Evolutionary conservation across 495 filamentous ascomycete species (phyloP).

Genomic region (Schizothecium vesticola): DNA sequence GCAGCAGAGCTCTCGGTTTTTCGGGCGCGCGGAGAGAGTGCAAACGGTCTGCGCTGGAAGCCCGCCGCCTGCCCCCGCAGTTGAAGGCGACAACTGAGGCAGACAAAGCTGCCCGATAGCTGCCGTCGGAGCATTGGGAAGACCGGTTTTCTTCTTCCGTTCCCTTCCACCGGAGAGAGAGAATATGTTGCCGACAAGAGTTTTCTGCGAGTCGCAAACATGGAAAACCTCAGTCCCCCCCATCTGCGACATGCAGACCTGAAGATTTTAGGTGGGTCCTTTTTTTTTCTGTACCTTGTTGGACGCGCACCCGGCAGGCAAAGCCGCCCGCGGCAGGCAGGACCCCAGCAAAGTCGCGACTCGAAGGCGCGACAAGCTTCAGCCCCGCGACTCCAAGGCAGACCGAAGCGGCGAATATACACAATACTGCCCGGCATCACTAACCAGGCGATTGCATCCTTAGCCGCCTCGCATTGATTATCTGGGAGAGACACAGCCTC

Average conservation of each 20-base stretch:
- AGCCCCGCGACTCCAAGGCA: neutral
- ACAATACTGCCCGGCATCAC: neutral
- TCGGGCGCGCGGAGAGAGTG: neutral
- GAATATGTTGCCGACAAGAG: neutral
- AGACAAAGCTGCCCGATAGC: constrained; percentile 37
- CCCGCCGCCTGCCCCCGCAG: constrained; percentile 16
- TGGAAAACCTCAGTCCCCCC: neutral
- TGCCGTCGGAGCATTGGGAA: constrained; percentile 39
- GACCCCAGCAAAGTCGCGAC: constrained; percentile 12
- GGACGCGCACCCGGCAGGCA: constrained; percentile 16
- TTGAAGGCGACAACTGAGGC: constrained; percentile 44
- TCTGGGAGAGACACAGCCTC: neutral
- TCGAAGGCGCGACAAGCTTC: neutral
- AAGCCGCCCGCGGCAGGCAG: constrained; percentile 2
- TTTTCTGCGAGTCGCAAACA: neutral
- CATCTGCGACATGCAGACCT: neutral
- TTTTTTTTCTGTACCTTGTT: neutral
- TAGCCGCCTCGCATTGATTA: neutral
- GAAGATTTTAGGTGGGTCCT: constrained; percentile 26
- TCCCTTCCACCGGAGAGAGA: neutral
- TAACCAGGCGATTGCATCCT: neutral
- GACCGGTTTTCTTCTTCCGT: neutral
- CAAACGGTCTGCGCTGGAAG: constrained; percentile 11
- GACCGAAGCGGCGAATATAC: neutral
- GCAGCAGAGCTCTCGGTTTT: neutral